Evolutionary conservation across 352 stramenopile genomes (phyloP), one percentile per base, ranked within the genome.

Genomic region (Phytophthora sansomeana): DNA sequence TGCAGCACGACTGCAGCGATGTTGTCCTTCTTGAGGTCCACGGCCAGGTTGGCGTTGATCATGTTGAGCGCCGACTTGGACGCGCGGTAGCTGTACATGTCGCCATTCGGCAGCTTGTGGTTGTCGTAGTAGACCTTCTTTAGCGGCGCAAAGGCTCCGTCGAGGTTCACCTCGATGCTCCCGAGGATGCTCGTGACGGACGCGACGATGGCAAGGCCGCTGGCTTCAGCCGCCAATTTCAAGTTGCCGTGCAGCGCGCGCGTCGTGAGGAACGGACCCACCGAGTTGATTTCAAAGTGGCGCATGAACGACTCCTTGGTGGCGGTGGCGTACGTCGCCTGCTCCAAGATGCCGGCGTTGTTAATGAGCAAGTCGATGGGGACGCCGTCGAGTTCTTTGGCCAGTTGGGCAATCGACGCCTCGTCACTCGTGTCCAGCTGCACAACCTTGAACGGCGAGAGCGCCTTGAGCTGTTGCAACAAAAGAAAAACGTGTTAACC

Each of bases 31-130:
- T 80, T 69, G 1, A 89, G 63, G 26, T 91, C 79, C 4, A 77
- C 47, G 13, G 72, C 57, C 26, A 91, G 41, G 28, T 46, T 72
- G 50, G 64, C 69, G 53, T 72, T 87, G 39, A 89, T 49, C 73
- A 82, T 88, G 66, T 95, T 95, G 29, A 91, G 58, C 11, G 83
- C 87, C 1, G 82, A 49, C 58, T 93, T 92, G 33, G 78, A 90
- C 42, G 85, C 77, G 30, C 80, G 69, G 58, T 95, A 93, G 50
- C 77, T 83, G 61, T 91, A 92, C 33, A 69, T 65, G 16, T 60
- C 69, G 26, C 84, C 76, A 7, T 48, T n/a, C n/a, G 43, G n/a
- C n/a, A n/a, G n/a, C n/a, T n/a, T n/a, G n/a, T n/a, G n/a, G n/a
- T n/a, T n/a, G n/a, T n/a, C n/a, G n/a, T n/a, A n/a, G n/a, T n/a